Conservation (phyloP, 768 basidiomycete species). For the Mycena olivaceomarginata region DNA sequence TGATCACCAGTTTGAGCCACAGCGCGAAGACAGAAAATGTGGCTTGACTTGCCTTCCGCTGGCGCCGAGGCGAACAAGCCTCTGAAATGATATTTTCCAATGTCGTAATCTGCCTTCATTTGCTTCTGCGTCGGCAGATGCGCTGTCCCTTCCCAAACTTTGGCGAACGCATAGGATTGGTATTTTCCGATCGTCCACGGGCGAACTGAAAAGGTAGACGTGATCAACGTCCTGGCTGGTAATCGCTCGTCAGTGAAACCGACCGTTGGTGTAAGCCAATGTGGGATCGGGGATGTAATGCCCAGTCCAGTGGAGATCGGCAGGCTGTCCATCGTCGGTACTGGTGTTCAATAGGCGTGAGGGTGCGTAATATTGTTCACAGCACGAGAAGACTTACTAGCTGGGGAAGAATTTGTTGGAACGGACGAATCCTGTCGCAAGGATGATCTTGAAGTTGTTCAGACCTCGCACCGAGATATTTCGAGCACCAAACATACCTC, state of each 20-base stretch:
- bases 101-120: conserved; percentile 46
- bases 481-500: conserved; percentile 39
- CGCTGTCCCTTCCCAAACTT: conserved; percentile 52
- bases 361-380: not conserved
- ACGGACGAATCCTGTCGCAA: conserved; percentile 56
- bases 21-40: not conserved
- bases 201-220: conserved; percentile 35
- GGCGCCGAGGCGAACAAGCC: conserved; percentile 43
- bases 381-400: conserved; percentile 18
- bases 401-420: conserved; percentile 53
- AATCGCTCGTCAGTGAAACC: not conserved
- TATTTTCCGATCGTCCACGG: conserved; percentile 48
- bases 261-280: conserved; percentile 50
- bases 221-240: not conserved
- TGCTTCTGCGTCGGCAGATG: conserved; percentile 45
- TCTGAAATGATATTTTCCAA: conserved; percentile 41
- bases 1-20: conserved; percentile 1
- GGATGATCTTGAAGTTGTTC: conserved; percentile 44
- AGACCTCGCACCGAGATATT: not conserved
- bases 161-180: conserved; percentile 51
- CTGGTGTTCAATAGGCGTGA: conserved; percentile 2
- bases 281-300: conserved; percentile 59
- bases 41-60: conserved; percentile 41
- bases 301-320: conserved; percentile 50
- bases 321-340: conserved; percentile 40